Evolutionary conservation across 768 basidiomycete genomes (phyloP).

Genomic region (Suillus americanus): DNA sequence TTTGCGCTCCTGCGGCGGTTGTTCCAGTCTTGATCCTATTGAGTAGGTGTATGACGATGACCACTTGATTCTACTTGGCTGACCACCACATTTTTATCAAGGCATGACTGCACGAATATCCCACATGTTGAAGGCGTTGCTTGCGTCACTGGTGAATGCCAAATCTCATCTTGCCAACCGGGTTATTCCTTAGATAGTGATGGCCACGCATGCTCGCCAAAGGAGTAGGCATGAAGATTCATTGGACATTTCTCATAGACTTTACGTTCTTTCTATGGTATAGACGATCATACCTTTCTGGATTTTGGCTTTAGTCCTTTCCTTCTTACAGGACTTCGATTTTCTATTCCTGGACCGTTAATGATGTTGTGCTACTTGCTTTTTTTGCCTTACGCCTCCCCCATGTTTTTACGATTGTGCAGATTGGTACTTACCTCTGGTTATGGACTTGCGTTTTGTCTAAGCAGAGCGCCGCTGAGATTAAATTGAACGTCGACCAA

Average conservation of each 20-base stretch:
- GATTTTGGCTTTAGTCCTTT: background rate
- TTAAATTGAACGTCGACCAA: background rate
- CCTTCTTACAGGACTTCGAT: background rate
- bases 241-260: background rate
- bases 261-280: background rate
- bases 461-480: background rate
- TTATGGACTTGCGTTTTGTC: background rate
- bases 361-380: background rate
- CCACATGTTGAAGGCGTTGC: conserved; percentile 23
- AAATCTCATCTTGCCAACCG: conserved; percentile 24
- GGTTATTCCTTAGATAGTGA: conserved; percentile 21
- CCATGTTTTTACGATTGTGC: background rate
- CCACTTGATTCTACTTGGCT: background rate
- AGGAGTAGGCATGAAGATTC: conserved; percentile 1
- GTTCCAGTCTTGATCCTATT: conserved; percentile 22
- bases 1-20: conserved; percentile 31
- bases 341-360: background rate
- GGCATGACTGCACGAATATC: conserved; percentile 29
- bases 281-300: background rate
- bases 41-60: conserved; percentile 3
- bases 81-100: conserved; percentile 5
- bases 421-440: background rate
- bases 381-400: background rate
- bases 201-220: conserved; percentile 18
- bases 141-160: conserved; percentile 26